Evolutionary conservation across 2,329 filamentous ascomycete species (phyloP), one percentile per base, ranked within the genome.

Genomic region (Penicillium glabrum): DNA sequence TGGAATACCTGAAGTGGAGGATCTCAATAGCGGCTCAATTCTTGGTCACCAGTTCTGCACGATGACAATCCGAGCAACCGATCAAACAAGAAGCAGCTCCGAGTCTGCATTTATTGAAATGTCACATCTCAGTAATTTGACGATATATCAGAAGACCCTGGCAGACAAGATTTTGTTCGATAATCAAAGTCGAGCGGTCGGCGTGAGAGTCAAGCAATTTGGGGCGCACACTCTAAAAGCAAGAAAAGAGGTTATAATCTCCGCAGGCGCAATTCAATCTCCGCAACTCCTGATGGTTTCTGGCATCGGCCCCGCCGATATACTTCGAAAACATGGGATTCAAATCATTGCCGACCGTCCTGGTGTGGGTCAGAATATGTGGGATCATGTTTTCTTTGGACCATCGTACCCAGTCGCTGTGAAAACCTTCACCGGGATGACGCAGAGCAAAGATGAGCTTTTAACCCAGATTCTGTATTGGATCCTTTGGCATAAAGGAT

Each of bases 201-300:
- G 82, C 2, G 79, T 86, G 2, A 74, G 74, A 14, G 78, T 82
- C 6, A 48, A 74, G 69, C 9, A 69, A 67, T 11, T 57, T 58
- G 26, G 74, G 33, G 58, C 79, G 50, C 71, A 79, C 29, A 77
- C 65, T 31, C 76, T 86, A 59, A 72, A 70, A 7, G 81, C 83
- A 37, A 77, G 70, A 24, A 72, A 72, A 31, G 83, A 86, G 61
- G 73, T 78, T 3, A 77, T 79, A 41, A 55, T 86, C 3, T 76
- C 80, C 1, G 80, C 78, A 1, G 84, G 83, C 3, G 74, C 77
- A 5, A 82, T 81, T 63, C 82, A 84, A 61, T 78, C 80, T 0
- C 82, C 82, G 0, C 80, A 84, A 57, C 68, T 83, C 5, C 50
- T 84, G 9, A 81, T 82, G 72, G 74, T 82, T 2, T 81, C 79